Base-by-base conservation (phyloP, 2,329 filamentous ascomycete genomes). In the Nannizziopsis barbatae region DNA sequence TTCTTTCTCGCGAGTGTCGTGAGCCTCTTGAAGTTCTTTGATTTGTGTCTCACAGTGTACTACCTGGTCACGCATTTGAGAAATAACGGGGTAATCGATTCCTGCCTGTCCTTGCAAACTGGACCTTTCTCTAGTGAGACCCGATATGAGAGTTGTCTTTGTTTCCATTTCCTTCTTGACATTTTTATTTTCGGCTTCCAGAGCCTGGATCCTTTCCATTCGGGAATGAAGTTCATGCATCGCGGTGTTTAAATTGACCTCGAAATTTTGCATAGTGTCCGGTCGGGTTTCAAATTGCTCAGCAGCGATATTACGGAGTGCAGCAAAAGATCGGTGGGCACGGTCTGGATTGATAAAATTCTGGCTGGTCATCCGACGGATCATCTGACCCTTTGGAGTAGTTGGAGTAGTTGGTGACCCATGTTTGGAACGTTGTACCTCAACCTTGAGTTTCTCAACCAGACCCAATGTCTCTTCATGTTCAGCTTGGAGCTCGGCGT, bases 81-180 rank as follows among this genome's bases (percentile, higher is more conserved):
- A 84, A 30, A 96, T 83, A 55, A 95, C 81, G 0, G 86, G 89
- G 63, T 95, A 93, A 61, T 98, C 92, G 61, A 95, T 82, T 6
- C 88, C 84, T 18, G 84, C 84, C 2, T 75, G 74, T 63, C 74
- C 77, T 63, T 90, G 87, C 69, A 95, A 75, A 68, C 88, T 95
- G 2, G 87, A 90, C 51, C 93, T 77, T 66, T 98, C 93, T 47
- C 92, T 83, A 2, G 92, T 94, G 54, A 98, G 74, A 5, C 92
- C 92, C 27, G 87, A 86, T 57, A 98, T 96, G 61, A 98, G 89
- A 27, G 86, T 86, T 73, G 90, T 88, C 76, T 98, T 98, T 53
- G 79, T 82, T 62, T 98, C 92, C 83, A 96, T 94, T 65, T 98
- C 92, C 71, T 88, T 95, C 71, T 86, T 92, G 17, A 88, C 79